A percentile compares a stretch with the other conserved stretches of the same genome.
These are phyloP conservation scores for Chrysoporthe puriensis DNA, from an alignment of 2,329 filamentous ascomycete species.

Conservation along the genomic window DNA sequence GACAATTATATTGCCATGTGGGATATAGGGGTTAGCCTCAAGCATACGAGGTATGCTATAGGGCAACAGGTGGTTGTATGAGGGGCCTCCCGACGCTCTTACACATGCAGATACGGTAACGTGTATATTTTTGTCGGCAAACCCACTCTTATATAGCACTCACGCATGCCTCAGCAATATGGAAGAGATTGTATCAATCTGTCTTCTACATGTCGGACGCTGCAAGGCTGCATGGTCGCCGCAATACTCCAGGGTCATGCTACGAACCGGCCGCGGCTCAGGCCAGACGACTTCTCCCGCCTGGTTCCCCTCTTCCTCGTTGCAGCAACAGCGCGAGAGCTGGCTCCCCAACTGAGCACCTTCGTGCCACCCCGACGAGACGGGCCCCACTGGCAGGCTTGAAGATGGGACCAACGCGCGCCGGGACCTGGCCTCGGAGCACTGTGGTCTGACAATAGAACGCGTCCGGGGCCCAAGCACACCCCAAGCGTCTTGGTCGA, in stretches of 20 bases:
- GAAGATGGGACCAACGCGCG: constrained; percentile 38
- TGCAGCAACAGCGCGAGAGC: constrained; percentile 37
- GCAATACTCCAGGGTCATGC: constrained; percentile 35
- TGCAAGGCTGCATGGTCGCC: constrained; percentile 32
- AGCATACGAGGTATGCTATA: no score
- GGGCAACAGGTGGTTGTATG: no score
- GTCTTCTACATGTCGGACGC: constrained; percentile 31
- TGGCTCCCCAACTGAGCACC: constrained; percentile 39
- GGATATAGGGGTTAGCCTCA: no score
- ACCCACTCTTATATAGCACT: no score
- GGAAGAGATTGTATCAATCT: constrained; percentile 23
- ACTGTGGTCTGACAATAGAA: constrained; percentile 38
- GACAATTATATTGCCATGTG: no score
- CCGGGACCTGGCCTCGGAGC: constrained; percentile 35
- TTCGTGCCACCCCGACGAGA: constrained; percentile 31
- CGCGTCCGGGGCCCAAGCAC: constrained; percentile 34
- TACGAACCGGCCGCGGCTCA: constrained; percentile 39
- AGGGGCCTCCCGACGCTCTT: no score
- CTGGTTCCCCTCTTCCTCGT: constrained; percentile 41
- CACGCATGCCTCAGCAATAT: constrained; percentile 5
- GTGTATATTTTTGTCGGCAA: no score
- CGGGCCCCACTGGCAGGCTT: constrained; percentile 31
- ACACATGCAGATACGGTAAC: no score
- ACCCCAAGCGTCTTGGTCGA: constrained; percentile 16
- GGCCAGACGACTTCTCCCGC: constrained; percentile 40